phyloP scores from a whole-genome alignment of 345 rosid genomes.

The Salix brachista region DNA sequence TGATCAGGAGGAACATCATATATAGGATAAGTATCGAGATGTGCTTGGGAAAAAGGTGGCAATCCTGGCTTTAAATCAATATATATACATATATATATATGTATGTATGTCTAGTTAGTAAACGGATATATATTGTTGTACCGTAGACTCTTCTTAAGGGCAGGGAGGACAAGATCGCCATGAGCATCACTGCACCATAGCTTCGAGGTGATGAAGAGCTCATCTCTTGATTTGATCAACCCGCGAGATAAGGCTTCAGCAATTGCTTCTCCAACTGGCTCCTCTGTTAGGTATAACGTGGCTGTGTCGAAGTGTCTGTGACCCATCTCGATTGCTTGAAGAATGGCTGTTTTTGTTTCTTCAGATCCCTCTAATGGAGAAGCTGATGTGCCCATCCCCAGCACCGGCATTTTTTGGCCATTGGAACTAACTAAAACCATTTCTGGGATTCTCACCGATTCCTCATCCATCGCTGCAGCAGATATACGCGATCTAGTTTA shows the following conservation, averaged over 20 bases:
- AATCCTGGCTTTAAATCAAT: neutral
- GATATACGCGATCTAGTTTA: neutral
- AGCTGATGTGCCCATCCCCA: constrained; percentile 31
- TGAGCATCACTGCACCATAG: constrained; percentile 61
- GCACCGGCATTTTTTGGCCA: constrained; percentile 16
- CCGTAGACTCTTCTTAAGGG: constrained; percentile 41
- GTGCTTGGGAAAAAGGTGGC: neutral
- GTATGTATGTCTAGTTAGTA: neutral
- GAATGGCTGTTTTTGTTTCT: constrained; percentile 10
- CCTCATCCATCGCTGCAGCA: constrained; percentile 5
- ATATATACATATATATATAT: too few relatives aligned
- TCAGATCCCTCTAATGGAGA: constrained; percentile 20
- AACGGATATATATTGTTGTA: constrained; percentile 7
- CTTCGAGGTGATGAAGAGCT: constrained; percentile 57
- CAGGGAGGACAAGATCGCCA: constrained; percentile 42
- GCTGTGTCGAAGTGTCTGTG: constrained; percentile 40
- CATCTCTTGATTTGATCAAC: constrained; percentile 41
- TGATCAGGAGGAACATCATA: neutral
- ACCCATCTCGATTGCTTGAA: constrained; percentile 29
- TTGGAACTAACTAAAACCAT: neutral
- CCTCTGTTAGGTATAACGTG: constrained; percentile 22
- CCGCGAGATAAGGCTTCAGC: constrained; percentile 41
- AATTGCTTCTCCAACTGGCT: constrained; percentile 35
- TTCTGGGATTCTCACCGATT: constrained; percentile 15
- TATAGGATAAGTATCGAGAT: neutral